Percentiles rank a stretch among this genome's conserved stretches.
Conservation (phyloP, 1,284 basidiomycete genomes). For the Ceratobasidium sp. region DNA sequence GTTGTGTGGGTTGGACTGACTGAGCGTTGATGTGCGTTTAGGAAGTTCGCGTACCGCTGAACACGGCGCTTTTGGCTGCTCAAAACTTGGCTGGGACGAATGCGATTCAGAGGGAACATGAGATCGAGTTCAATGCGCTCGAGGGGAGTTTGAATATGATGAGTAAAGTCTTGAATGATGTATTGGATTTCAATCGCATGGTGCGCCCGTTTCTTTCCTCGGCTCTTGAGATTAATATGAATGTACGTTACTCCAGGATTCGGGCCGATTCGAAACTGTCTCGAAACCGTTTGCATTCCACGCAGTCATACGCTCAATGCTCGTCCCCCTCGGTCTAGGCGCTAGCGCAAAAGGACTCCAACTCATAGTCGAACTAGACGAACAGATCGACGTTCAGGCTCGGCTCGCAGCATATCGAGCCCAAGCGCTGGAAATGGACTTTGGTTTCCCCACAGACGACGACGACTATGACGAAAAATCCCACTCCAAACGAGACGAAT, state of each 20-base stretch:
- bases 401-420: constrained; percentile 71
- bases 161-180: constrained; percentile 91
- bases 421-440: constrained; percentile 55
- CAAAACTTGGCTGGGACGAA: constrained; percentile 89
- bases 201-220: background rate
- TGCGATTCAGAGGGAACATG: constrained; percentile 69
- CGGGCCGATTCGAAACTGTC: constrained; percentile 80
- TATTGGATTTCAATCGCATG: constrained; percentile 72
- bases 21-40: constrained; percentile 46
- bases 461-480: too few relatives aligned
- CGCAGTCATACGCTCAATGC: constrained; percentile 82
- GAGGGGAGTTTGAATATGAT: constrained; percentile 90
- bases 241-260: constrained; percentile 76
- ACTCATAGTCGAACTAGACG: constrained; percentile 79
- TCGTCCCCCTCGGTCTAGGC: constrained; percentile 80
- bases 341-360: constrained; percentile 78
- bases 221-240: constrained; percentile 44
- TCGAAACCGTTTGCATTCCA: constrained; percentile 85
- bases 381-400: constrained; percentile 75
- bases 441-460: constrained; percentile 39
- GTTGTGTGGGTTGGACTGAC: background rate
- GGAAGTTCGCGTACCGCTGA: constrained; percentile 90
- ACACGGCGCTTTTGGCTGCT: constrained; percentile 88
- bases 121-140: constrained; percentile 84
- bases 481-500: too few relatives aligned